phyloP scores from a whole-genome alignment of 1,284 basidiomycete genomes.

The Rhodotorula sp. region DNA sequence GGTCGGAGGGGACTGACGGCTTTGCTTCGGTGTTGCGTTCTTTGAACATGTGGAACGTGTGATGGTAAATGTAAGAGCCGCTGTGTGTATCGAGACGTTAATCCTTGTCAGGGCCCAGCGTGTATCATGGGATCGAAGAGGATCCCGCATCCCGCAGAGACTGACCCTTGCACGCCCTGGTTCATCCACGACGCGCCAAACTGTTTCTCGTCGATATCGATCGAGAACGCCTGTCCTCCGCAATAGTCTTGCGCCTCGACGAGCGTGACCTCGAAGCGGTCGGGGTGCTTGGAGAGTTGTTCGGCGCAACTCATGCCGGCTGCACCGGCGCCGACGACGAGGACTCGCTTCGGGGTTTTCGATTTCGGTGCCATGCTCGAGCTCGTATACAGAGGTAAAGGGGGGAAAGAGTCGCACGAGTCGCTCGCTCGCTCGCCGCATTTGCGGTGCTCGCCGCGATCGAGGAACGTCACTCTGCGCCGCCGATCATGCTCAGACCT shows the following conservation, averaged over 20 bases:
- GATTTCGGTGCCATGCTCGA: neutral
- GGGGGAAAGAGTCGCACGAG: neutral
- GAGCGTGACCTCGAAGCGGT: conserved; percentile 59
- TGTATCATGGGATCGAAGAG: neutral
- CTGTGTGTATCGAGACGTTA: neutral
- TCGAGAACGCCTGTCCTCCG: conserved; percentile 58
- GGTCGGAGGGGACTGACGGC: conserved; percentile 8
- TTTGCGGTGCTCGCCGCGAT: no score
- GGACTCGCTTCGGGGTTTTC: conserved; percentile 47
- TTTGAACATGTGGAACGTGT: conserved; percentile 54
- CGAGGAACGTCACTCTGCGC: no score
- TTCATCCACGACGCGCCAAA: conserved; percentile 43
- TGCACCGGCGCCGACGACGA: conserved; percentile 59
- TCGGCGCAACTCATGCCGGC: conserved; percentile 59
- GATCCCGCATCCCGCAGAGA: neutral
- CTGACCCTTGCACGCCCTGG: conserved; percentile 41
- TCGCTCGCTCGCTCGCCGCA: no score
- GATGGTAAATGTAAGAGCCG: conserved; percentile 35
- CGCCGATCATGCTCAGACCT: no score
- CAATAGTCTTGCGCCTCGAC: conserved; percentile 54
- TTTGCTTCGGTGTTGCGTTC: conserved; percentile 56
- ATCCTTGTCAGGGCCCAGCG: neutral
- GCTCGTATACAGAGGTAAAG: neutral
- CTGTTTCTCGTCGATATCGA: conserved; percentile 52
- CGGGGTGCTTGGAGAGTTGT: conserved; percentile 57